phyloP scores from a whole-genome alignment of 805 yeast species.

The Schwanniomyces occidentalis region DNA sequence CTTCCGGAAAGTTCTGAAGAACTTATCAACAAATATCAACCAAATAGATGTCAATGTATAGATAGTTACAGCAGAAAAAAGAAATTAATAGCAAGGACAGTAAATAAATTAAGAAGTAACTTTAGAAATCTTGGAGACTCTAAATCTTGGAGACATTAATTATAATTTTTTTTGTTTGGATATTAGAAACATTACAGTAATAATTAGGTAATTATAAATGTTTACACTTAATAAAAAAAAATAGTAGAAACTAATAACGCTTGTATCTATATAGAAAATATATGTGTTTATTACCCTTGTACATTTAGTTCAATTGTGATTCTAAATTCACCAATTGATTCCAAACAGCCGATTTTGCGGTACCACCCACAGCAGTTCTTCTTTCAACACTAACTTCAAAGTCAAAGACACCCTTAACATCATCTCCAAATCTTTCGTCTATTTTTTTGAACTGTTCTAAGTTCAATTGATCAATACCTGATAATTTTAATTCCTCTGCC shows the following conservation, averaged over 20 bases:
- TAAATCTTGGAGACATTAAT: too few species aligned
- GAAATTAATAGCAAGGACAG: too few species aligned
- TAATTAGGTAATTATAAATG: too few species aligned
- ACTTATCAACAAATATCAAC: neutral
- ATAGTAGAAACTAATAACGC: neutral
- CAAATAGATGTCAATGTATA: neutral
- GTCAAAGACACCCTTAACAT: conserved; percentile 82
- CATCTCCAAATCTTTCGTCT: conserved; percentile 76
- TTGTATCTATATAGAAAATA: neutral
- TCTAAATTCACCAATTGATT: conserved; percentile 58
- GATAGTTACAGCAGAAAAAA: neutral
- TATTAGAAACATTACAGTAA: too few species aligned
- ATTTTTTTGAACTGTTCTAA: conserved; percentile 76
- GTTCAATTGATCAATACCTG: conserved; percentile 84
- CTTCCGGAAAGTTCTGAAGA: neutral
- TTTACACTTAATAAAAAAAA: too few species aligned
- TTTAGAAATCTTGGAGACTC: too few species aligned
- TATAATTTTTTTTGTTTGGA: too few species aligned
- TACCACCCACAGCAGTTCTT: conserved; percentile 96
- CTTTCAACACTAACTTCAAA: conserved; percentile 95
- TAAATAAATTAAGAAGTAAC: too few species aligned
- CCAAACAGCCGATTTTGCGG: conserved; percentile 87
- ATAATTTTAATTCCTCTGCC: conserved; percentile 75
- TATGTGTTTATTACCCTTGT: neutral
- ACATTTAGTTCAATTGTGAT: neutral